Evolutionary conservation across 2,329 filamentous ascomycete genomes (phyloP).

Genomic region (Leptographium radiaticola): DNA sequence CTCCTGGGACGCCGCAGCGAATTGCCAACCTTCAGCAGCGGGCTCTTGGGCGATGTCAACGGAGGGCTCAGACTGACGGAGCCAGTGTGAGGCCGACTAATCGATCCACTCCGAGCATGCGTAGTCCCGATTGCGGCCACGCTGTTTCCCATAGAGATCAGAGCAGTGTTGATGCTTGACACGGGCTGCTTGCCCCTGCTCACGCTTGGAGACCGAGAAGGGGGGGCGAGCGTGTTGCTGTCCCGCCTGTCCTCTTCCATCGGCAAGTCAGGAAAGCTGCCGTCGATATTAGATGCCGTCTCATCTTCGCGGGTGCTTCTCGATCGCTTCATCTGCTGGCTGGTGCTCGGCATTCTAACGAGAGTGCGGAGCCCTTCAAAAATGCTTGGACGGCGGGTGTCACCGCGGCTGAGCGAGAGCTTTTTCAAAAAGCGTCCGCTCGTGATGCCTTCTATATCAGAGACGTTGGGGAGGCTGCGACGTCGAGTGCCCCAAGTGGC

Average conservation of each 20-base stretch:
- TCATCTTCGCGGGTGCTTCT: slow-evolving; percentile 27
- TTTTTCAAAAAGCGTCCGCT: slow-evolving; percentile 52
- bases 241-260: slow-evolving; percentile 17
- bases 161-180: slow-evolving; percentile 46
- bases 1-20: slow-evolving; percentile 40
- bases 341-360: slow-evolving; percentile 35
- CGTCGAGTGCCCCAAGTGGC: slow-evolving; percentile 60
- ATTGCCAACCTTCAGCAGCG: slow-evolving; percentile 33
- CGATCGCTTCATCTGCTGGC: slow-evolving; percentile 31
- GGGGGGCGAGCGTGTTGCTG: slow-evolving; percentile 34
- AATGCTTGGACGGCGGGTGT: slow-evolving; percentile 36
- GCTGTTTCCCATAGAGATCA: slow-evolving; percentile 40
- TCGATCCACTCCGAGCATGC: slow-evolving; percentile 46
- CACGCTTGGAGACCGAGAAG: slow-evolving; percentile 38
- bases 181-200: slow-evolving; percentile 31
- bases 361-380: slow-evolving; percentile 38
- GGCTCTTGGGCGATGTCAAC: slow-evolving; percentile 30
- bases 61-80: slow-evolving; percentile 21
- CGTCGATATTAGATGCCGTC: slow-evolving; percentile 15
- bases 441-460: slow-evolving; percentile 45
- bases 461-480: slow-evolving; percentile 46
- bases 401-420: slow-evolving; percentile 37
- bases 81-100: slow-evolving; percentile 24
- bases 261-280: slow-evolving; percentile 12
- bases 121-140: slow-evolving; percentile 42